Percentiles rank a stretch among this genome's conserved stretches.
These are phyloP conservation scores for Cladochytrium tenue DNA, from an alignment of 371 early-diverging fungal species.

Conservation along the genomic window DNA sequence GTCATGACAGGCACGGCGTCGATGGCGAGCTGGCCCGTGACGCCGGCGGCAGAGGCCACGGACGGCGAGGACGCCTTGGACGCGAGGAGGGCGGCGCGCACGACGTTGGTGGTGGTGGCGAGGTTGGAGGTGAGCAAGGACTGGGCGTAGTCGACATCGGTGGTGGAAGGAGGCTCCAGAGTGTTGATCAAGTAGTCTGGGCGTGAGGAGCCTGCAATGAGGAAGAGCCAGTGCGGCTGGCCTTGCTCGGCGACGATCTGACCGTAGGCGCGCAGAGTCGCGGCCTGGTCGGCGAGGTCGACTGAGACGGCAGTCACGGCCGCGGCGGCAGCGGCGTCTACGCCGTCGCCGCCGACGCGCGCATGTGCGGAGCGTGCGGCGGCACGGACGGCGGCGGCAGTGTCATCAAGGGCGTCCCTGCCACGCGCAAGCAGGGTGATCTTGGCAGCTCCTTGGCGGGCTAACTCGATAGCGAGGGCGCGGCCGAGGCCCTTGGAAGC, in stretches of 20 bases:
- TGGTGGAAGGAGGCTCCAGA: not conserved
- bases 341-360: slow-evolving; percentile 14
- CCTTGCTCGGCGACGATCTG: slow-evolving; percentile 13
- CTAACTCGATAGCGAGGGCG: slow-evolving; percentile 74
- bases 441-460: slow-evolving; percentile 72
- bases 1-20: not conserved
- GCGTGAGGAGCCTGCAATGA: slow-evolving; percentile 33
- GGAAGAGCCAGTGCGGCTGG: slow-evolving; percentile 33
- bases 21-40: not conserved
- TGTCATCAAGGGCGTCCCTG: slow-evolving; percentile 54
- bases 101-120: slow-evolving; percentile 32
- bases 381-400: slow-evolving; percentile 18
- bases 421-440: slow-evolving; percentile 88
- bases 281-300: slow-evolving; percentile 24
- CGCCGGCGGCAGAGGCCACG: not conserved
- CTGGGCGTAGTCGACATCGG: not conserved
- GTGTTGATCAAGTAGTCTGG: slow-evolving; percentile 34
- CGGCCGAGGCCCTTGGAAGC: slow-evolving; percentile 92
- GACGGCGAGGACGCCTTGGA: slow-evolving; percentile 9
- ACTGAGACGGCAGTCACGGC: slow-evolving; percentile 21
- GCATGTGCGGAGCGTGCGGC: slow-evolving; percentile 7
- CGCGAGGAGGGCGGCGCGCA: slow-evolving; percentile 29
- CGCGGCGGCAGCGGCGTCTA: not conserved
- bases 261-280: not conserved
- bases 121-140: slow-evolving; percentile 35